Evolutionary conservation across 1,139 yeast species (phyloP).

Genomic region (Diutina scorzettiae): DNA sequence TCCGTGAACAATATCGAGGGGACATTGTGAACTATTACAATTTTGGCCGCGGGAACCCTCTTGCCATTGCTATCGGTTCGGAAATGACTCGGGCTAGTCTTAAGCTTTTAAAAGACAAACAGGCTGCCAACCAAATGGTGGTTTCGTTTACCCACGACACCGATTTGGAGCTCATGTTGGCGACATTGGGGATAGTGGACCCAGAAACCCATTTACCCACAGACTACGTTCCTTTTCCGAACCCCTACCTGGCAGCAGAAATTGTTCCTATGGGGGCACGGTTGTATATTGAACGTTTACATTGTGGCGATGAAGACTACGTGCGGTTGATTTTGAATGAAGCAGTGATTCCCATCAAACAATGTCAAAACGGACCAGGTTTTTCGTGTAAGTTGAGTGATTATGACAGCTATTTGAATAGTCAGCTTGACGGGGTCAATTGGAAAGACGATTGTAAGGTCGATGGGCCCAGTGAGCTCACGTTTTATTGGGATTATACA

Average conservation of each 20-base stretch:
- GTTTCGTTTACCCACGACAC: slow-evolving; percentile 47
- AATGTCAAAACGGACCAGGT: slow-evolving; percentile 44
- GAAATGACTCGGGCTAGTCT: background rate
- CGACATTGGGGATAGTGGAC: slow-evolving; percentile 39
- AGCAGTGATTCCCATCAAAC: slow-evolving; percentile 42
- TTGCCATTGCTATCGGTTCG: slow-evolving; percentile 27
- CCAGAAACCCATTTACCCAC: slow-evolving; percentile 20
- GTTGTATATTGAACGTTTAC: slow-evolving; percentile 34
- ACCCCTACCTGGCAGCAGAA: slow-evolving; percentile 34
- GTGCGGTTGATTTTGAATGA: slow-evolving; percentile 43
- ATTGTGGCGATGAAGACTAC: slow-evolving; percentile 25
- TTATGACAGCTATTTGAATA: slow-evolving; percentile 22
- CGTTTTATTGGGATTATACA: slow-evolving; percentile 27
- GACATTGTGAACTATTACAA: slow-evolving; percentile 37
- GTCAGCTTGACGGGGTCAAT: slow-evolving; percentile 20
- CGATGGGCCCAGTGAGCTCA: slow-evolving; percentile 12
- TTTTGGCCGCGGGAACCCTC: slow-evolving; percentile 39
- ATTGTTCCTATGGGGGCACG: slow-evolving; percentile 48
- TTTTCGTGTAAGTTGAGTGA: slow-evolving; percentile 39
- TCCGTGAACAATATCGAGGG: slow-evolving; percentile 29
- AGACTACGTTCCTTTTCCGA: slow-evolving; percentile 23
- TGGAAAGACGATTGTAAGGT: slow-evolving; percentile 8
- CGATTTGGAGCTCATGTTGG: slow-evolving; percentile 36
- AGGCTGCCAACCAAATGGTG: background rate
- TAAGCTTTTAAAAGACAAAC: background rate